A percentile compares a stretch with the other conserved stretches of the same genome.
Conservation (phyloP, 345 rosid species). For the Eucalyptus regnans region DNA sequence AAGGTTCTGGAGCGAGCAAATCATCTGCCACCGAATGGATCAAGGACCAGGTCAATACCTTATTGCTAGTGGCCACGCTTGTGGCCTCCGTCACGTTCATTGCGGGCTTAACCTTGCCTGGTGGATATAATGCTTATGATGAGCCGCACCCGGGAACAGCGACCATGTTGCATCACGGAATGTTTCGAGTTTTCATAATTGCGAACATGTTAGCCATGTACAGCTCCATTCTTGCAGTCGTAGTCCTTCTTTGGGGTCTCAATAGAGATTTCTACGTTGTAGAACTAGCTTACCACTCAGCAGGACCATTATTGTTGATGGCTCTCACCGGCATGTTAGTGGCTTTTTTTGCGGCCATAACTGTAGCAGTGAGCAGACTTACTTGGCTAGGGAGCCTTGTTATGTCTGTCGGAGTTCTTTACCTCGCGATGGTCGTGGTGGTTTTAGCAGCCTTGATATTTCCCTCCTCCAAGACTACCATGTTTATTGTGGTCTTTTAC, state of each 20-base stretch:
- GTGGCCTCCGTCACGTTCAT: neutral
- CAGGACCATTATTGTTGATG: neutral
- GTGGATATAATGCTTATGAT: neutral
- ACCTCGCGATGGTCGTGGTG: neutral
- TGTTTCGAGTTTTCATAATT: neutral
- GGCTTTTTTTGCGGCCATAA: neutral
- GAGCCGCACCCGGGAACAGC: neutral
- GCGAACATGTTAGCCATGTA: neutral
- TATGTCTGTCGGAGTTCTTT: neutral
- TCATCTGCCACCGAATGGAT: neutral
- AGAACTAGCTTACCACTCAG: neutral
- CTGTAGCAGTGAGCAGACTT: neutral
- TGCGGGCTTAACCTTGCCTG: neutral
- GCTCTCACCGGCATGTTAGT: neutral
- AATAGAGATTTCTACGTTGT: fast-evolving
- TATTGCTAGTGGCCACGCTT: neutral
- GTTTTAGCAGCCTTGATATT: neutral
- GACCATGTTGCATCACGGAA: neutral
- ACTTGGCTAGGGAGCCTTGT: neutral
- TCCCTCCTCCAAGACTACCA: neutral
- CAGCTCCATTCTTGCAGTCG: neutral
- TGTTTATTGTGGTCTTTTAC: neutral
- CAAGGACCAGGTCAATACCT: neutral
- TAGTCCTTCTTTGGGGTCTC: neutral
- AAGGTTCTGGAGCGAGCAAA: too few species aligned